Conservation (phyloP, 768 basidiomycete species). For the Hypholoma fasciculare region DNA sequence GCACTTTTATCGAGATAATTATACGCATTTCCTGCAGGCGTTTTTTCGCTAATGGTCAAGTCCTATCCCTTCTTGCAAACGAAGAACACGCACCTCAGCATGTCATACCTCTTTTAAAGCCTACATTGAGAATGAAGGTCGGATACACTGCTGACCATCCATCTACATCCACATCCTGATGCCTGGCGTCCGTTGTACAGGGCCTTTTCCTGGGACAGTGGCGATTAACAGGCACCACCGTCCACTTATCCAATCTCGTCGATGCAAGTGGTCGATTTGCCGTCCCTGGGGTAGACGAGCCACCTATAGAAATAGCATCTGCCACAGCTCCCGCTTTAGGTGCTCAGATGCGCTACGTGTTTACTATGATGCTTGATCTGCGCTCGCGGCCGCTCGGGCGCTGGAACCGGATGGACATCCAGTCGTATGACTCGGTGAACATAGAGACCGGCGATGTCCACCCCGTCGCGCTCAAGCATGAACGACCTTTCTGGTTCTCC, state of each 20-base stretch:
- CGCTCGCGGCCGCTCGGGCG: conserved; percentile 80
- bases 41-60: conserved; percentile 85
- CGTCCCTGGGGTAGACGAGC: conserved; percentile 18
- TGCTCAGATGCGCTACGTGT: conserved; percentile 53
- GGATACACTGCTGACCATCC: background rate
- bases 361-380: conserved; percentile 71
- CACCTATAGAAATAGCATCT: conserved; percentile 7
- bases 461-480: conserved; percentile 75
- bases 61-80: conserved; percentile 82
- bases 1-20: conserved; percentile 23
- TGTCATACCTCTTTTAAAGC: conserved; percentile 76
- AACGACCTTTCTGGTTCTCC: conserved; percentile 93
- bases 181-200: conserved; percentile 31
- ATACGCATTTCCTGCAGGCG: conserved; percentile 46
- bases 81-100: conserved; percentile 72
- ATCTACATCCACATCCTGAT: background rate
- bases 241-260: conserved; percentile 63
- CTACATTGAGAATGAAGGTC: conserved; percentile 78
- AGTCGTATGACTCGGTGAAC: conserved; percentile 73
- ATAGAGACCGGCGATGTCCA: conserved; percentile 72
- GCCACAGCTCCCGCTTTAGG: conserved; percentile 5
- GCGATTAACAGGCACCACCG: conserved; percentile 60
- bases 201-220: conserved; percentile 75
- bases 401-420: conserved; percentile 81
- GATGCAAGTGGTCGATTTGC: conserved; percentile 50